phyloP scores from a whole-genome alignment of 208 protist genomes.

The Acanthamoeba healyi region DNA sequence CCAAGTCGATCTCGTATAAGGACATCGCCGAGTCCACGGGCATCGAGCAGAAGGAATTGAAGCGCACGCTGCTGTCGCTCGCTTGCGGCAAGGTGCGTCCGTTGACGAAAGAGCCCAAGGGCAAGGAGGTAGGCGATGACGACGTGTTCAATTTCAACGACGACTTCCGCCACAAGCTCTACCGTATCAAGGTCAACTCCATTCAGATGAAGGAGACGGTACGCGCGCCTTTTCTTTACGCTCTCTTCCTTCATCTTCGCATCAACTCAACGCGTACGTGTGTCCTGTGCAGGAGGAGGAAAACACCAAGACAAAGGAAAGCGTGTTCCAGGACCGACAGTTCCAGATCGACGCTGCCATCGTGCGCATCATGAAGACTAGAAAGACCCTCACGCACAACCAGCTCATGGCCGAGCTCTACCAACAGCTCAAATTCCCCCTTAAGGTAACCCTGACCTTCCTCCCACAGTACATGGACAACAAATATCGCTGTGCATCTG shows the following conservation, averaged over 20 bases:
- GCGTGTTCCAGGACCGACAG: slow-evolving; percentile 91
- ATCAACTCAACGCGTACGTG: neutral
- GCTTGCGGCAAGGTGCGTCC: slow-evolving; percentile 87
- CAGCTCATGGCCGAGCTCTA: slow-evolving; percentile 92
- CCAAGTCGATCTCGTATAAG: slow-evolving; percentile 82
- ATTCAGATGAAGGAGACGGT: slow-evolving; percentile 93
- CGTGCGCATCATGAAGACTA: slow-evolving; percentile 96
- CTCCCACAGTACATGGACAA: too few species aligned
- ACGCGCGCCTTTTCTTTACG: neutral
- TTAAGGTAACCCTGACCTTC: slow-evolving; percentile 87
- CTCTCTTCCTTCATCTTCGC: neutral
- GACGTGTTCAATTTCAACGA: slow-evolving; percentile 90
- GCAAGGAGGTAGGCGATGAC: slow-evolving; percentile 81
- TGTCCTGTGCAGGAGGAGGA: slow-evolving; percentile 86
- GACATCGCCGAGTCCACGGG: slow-evolving; percentile 90
- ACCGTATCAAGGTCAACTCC: slow-evolving; percentile 92
- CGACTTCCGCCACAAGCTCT: slow-evolving; percentile 87
- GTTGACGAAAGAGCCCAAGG: slow-evolving; percentile 62
- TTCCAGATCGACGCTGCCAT: slow-evolving; percentile 95
- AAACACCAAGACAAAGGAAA: slow-evolving; percentile 89
- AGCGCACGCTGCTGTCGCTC: slow-evolving; percentile 89
- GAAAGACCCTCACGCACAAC: slow-evolving; percentile 91
- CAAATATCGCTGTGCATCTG: too few species aligned
- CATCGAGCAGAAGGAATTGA: slow-evolving; percentile 85
- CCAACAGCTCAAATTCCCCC: slow-evolving; percentile 92